Base-by-base conservation (phyloP, 176 grass and related monocot genomes). In the Puya raimondii region DNA sequence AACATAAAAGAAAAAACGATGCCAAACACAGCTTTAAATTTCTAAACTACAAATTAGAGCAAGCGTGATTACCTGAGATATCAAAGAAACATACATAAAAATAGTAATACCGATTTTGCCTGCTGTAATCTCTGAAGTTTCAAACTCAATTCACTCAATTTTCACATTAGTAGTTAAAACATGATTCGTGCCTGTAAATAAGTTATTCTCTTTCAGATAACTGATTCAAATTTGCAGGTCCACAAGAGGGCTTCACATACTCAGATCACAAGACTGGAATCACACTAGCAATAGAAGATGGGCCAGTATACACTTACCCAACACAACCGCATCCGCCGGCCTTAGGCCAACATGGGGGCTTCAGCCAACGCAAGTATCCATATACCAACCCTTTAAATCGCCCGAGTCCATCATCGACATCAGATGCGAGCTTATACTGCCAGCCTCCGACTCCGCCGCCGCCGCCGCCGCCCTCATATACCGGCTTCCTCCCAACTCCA, bases 251-350 rank as follows among this genome's bases (percentile, higher is more conserved):
- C 70, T 63, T 79, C 7, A 79, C 78, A 66, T 69, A 82, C 66
- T 66, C 86, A 77, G 78, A 85, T 71, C 71, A 92, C 9, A 49
- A 15, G 64, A 69, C 47, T 3, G 80, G 89, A 47, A 92, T 97
- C 71, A 84, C 86, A 81, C 64, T 97, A 79, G 89, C 94, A 22
- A 82, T 92, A 81, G 94, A 92, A 90, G 89, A 97, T 53, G 89
- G 89, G 18, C 86, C 89, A 22, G 72, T 92, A 63, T 88, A 85
- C 76, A 80, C 69, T 52, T 97, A 88, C 68, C 84, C 82, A 66
- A 20, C 65, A 10, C 17, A 15, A 69, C 27, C 65, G 23, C 65
- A 49, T 7, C 76, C 61, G 47, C 49, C 52, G 13, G 67, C 83
- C 49, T 73, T 56, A 23, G 68, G 53, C 15, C 78, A 64, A 25